Percentiles rank a stretch among this genome's conserved stretches.
phyloP scores from a whole-genome alignment of 2,329 filamentous ascomycete species.

The Beauveria asiatica region DNA sequence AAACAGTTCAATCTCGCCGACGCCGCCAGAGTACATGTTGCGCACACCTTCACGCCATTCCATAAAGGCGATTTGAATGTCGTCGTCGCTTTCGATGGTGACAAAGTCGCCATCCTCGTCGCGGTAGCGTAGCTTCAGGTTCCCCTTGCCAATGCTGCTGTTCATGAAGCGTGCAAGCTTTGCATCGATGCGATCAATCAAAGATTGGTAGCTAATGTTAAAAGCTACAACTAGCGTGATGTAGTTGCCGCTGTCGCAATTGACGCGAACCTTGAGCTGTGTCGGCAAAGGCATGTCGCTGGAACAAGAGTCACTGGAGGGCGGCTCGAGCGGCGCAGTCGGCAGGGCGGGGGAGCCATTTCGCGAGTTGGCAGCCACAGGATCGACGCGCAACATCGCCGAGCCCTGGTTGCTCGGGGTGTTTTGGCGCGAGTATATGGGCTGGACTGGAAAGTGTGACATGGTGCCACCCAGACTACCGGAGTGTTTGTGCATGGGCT shows the following conservation, averaged over 20 bases:
- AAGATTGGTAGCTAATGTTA: constrained; percentile 87
- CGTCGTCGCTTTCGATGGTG: constrained; percentile 89
- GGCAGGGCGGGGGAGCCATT: constrained; percentile 40
- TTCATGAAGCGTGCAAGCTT: constrained; percentile 83
- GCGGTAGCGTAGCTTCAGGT: constrained; percentile 79
- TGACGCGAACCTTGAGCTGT: constrained; percentile 93
- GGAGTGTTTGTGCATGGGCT: constrained; percentile 43
- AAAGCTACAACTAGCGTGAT: constrained; percentile 93
- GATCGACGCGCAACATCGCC: constrained; percentile 30
- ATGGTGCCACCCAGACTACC: constrained; percentile 43
- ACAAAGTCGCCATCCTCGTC: constrained; percentile 92
- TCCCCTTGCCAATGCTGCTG: constrained; percentile 73
- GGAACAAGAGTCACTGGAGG: constrained; percentile 22
- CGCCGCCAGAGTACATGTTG: constrained; percentile 53
- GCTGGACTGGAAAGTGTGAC: constrained; percentile 48
- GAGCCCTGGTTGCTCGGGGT: constrained; percentile 29
- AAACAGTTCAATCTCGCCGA: constrained; percentile 86
- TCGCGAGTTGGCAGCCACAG: constrained; percentile 30
- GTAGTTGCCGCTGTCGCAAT: constrained; percentile 76
- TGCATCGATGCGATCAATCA: constrained; percentile 92
- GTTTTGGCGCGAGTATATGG: constrained; percentile 41
- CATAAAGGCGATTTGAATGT: constrained; percentile 90
- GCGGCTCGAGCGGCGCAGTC: constrained; percentile 22
- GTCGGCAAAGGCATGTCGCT: constrained; percentile 51
- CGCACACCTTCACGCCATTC: constrained; percentile 73